Base-by-base conservation (phyloP, 2,329 filamentous ascomycete species). In the Ceratocystis cubensis region DNA sequence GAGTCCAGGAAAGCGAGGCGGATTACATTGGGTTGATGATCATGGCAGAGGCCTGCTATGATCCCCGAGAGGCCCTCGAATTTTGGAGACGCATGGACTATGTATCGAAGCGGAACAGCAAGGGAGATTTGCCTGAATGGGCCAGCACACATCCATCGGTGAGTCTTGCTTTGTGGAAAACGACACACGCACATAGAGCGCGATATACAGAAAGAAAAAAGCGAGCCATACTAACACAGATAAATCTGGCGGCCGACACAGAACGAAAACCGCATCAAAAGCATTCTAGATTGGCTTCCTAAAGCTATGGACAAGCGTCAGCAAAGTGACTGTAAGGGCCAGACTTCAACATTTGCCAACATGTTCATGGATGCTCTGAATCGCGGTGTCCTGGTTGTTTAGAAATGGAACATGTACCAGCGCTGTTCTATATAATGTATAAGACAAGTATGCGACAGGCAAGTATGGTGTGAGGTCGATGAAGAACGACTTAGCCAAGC, bases 11-110 rank as follows among this genome's bases (percentile, higher is more conserved):
- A 78, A 84, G 80, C 62, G 88, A 93, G 76, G 89, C 89, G 0
- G 89, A 93, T 72, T 89, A 88, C 71, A 90, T 92, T 61, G 89
- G 89, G 0, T 75, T 92, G 44, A 84, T 92, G 81, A 88, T 92
- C 81, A 92, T 92, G 87, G 84, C 88, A 0, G 84, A 89, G 75
- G 87, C 86, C 30, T 92, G 89, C 76, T 92, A 88, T 73, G 80
- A 90, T 69, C 89, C 89, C 0, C 75, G 80, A 13, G 83, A 84
- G 68, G 88, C 88, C 0, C 77, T 87, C 56, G 78, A 77, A 0
- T 83, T 92, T 68, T 90, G 85, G 86, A 75, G 80, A 72, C 76
- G 85, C 63, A 89, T 90, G 85, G 84, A 88, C 69, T 73, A 74
- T 48, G 73, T 75, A 2, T 78, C 76, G 61, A 70, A 78, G 30